A percentile compares a stretch with the other conserved stretches of the same genome.
These are phyloP conservation scores for Rhizopogon rudus DNA, from an alignment of 768 basidiomycete genomes.

Conservation along the genomic window DNA sequence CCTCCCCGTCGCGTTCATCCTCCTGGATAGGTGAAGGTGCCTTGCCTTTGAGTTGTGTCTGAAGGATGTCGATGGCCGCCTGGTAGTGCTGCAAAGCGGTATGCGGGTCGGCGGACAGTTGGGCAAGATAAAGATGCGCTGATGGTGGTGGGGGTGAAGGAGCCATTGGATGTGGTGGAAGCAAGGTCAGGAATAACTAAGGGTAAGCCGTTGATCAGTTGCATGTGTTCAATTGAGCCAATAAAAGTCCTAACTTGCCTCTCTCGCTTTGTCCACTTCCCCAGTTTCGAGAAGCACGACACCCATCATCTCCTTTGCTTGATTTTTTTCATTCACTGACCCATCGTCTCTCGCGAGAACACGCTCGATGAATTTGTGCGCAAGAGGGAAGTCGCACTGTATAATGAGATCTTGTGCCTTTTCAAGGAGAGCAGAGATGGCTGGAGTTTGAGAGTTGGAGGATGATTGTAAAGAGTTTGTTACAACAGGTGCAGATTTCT, in stretches of 20 bases:
- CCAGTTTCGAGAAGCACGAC: slow-evolving; percentile 76
- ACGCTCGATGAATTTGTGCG: slow-evolving; percentile 64
- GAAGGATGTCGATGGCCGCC: slow-evolving; percentile 70
- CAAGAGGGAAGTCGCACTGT: slow-evolving; percentile 83
- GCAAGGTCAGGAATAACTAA: slow-evolving; percentile 56
- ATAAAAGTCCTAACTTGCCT: slow-evolving; percentile 38
- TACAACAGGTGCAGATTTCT: slow-evolving; percentile 16
- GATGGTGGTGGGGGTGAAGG: slow-evolving; percentile 63
- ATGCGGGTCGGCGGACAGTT: slow-evolving; percentile 71
- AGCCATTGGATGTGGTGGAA: slow-evolving; percentile 59
- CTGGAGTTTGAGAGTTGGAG: slow-evolving; percentile 30
- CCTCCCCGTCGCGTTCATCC: slow-evolving; percentile 39
- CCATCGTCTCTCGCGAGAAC: slow-evolving; percentile 54
- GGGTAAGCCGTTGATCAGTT: neutral
- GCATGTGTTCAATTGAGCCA: neutral
- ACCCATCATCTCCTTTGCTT: slow-evolving; percentile 79
- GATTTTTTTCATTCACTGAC: slow-evolving; percentile 42
- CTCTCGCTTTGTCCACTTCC: slow-evolving; percentile 65
- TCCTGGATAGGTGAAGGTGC: slow-evolving; percentile 36
- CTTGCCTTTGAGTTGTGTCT: slow-evolving; percentile 70
- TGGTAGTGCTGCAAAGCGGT: slow-evolving; percentile 72
- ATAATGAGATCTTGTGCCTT: slow-evolving; percentile 79
- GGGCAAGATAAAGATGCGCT: slow-evolving; percentile 86
- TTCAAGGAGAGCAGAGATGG: slow-evolving; percentile 54
- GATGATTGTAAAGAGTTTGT: slow-evolving; percentile 7